phyloP scores from a whole-genome alignment of 495 filamentous ascomycete species.

The Penicillium manginii region DNA sequence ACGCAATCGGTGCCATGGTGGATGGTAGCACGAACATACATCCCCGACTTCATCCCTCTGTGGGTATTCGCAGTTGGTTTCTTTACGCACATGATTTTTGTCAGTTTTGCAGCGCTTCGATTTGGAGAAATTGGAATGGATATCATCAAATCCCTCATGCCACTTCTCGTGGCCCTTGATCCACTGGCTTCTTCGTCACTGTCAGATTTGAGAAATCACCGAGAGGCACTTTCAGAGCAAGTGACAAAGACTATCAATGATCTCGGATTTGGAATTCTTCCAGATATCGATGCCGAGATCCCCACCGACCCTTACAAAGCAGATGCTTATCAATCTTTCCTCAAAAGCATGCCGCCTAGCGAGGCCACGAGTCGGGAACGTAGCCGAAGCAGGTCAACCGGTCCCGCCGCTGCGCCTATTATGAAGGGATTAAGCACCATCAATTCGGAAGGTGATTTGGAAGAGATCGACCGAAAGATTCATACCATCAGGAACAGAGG shows the following conservation, averaged over 20 bases:
- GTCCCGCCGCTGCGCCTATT: conserved; percentile 51
- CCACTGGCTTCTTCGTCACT: conserved; percentile 78
- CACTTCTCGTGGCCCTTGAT: conserved; percentile 75
- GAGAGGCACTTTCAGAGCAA: conserved; percentile 69
- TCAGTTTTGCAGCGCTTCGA: conserved; percentile 86
- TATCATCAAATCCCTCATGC: conserved; percentile 84
- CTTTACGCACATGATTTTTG: conserved; percentile 74
- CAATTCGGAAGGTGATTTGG: conserved; percentile 68
- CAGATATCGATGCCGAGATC: conserved; percentile 81
- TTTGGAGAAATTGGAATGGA: conserved; percentile 95
- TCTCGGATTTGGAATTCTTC: conserved; percentile 86
- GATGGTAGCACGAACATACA: conserved; percentile 42
- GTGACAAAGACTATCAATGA: conserved; percentile 86
- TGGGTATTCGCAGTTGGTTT: conserved; percentile 67
- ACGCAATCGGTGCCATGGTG: conserved; percentile 34
- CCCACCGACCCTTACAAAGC: conserved; percentile 56
- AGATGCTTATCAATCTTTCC: conserved; percentile 36
- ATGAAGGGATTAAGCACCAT: conserved; percentile 67
- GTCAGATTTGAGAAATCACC: conserved; percentile 67
- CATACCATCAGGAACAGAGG: conserved; percentile 72
- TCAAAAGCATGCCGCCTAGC: conserved; percentile 35
- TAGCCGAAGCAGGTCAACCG: conserved; percentile 62
- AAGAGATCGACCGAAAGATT: conserved; percentile 80
- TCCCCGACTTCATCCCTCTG: conserved; percentile 73
- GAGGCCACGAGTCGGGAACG: conserved; percentile 60